Percentiles rank a stretch among this genome's conserved stretches.
Evolutionary conservation across 208 protist species (phyloP).

Genomic region (Wallacemonas sp.): DNA sequence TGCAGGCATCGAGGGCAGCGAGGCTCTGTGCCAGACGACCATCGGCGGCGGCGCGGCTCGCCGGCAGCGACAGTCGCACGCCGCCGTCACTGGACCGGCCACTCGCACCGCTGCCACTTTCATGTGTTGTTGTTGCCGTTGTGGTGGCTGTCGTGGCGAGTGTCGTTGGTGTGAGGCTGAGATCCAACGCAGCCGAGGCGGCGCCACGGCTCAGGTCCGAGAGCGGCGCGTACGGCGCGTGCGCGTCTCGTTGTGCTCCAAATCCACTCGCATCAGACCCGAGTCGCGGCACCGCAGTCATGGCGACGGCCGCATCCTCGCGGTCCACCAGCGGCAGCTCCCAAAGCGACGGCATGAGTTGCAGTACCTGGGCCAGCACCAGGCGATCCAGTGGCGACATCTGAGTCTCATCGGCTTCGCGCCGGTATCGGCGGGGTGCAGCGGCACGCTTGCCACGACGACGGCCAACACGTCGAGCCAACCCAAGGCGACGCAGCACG

Average conservation of each 20-base stretch:
- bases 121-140: background rate
- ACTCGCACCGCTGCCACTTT: background rate
- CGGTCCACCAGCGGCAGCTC: conserved; percentile 27
- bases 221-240: background rate
- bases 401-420: too few relatives aligned
- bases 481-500: too few relatives aligned
- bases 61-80: background rate
- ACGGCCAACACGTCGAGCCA: too few relatives aligned
- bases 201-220: conserved; percentile 2
- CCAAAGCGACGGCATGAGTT: conserved; percentile 33
- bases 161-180: conserved; percentile 12
- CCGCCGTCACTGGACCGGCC: background rate
- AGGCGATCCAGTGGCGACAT: background rate
- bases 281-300: too few relatives aligned
- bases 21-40: background rate
- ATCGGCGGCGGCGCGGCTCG: background rate
- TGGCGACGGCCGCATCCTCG: too few relatives aligned
- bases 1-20: background rate
- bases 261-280: too few relatives aligned
- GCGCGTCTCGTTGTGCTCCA: too few relatives aligned
- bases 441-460: too few relatives aligned
- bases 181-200: background rate
- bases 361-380: conserved; percentile 11
- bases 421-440: too few relatives aligned
- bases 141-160: background rate